Base-by-base conservation (phyloP, 2,329 filamentous ascomycete species). In the Trichoderma pleuroti region DNA sequence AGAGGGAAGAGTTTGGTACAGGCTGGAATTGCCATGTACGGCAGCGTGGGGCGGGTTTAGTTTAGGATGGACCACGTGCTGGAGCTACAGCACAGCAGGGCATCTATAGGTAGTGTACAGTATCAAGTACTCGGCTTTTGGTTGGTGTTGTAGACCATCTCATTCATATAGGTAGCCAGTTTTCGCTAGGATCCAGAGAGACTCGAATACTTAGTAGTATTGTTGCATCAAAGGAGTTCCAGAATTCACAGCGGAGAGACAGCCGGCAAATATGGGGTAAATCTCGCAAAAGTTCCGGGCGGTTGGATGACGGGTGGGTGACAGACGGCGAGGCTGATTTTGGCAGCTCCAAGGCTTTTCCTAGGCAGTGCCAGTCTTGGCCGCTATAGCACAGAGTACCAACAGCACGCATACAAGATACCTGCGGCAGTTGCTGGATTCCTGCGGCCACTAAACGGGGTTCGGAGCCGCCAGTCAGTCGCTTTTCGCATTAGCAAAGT, bases 191-290 rank as follows among this genome's bases (percentile, higher is more conserved):
- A 49, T 21, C 2, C 5, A 49, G 42, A 49, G 9, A 49, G 42
- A 49, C 8, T n/a, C n/a, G 3, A 1, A 49, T 11, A 49, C 42
- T 49, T 18, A n/a, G n/a, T n/a, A n/a, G 16, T n/a, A 11, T 21
- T 21, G 39, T 42, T n/a, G 39, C 39, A 42, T 42, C 39, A 0
- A n/a, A 12, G 14, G 16, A 5, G 28, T 34, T 30, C 28, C 28
- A 28, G 18, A 18, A 28, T 36, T 26, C 12, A 42, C 39, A 42
- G 36, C 59, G 14, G n/a, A 36, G 16, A 39, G 24, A 42, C 4
- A 42, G 18, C 62, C 30, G 34, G 24, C 14, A 57, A 66, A 57
- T 57, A 66, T 66, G 63, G 63, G 63, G 63, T 26, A 63, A 66
- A 66, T 42, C 63, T 63, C 39, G 60, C 24, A 49, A 28, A 21